phyloP scores from a whole-genome alignment of 208 protist genomes.

The Acanthamoeba healyi region DNA sequence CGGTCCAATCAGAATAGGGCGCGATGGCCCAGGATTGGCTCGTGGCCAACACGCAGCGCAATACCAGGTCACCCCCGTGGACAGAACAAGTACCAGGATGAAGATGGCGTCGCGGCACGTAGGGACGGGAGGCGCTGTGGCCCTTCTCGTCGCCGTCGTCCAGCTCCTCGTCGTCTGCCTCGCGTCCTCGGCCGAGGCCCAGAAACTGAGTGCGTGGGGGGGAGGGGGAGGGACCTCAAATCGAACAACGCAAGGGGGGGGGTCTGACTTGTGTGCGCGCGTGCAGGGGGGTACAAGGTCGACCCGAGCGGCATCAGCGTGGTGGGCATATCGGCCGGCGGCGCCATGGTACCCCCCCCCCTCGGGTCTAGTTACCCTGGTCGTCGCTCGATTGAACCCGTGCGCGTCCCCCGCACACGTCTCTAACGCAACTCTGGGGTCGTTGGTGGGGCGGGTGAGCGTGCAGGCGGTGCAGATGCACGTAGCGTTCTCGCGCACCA shows the following conservation, averaged over 20 bases:
- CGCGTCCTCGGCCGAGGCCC: background rate
- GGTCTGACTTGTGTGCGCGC: no score
- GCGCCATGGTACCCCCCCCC: background rate
- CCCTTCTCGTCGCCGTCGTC: background rate
- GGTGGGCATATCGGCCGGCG: constrained; percentile 15
- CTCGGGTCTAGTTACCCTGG: no score
- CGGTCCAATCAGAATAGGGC: no score
- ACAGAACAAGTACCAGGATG: no score
- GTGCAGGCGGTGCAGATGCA: constrained; percentile 47
- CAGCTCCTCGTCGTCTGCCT: background rate
- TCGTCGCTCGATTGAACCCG: no score
- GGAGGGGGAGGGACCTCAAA: background rate
- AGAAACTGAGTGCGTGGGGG: background rate
- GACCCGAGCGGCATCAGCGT: background rate
- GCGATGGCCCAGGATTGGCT: no score
- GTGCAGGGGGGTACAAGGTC: background rate
- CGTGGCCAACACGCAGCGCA: no score
- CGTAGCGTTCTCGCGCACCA: constrained; percentile 7
- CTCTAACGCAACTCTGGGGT: no score
- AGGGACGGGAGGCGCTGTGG: background rate
- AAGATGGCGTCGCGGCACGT: background rate
- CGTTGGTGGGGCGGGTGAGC: background rate
- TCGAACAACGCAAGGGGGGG: background rate
- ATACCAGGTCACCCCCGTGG: no score
- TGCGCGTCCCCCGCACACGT: no score